phyloP scores from a whole-genome alignment of 805 yeast species.

The Saturnispora sanitii region DNA sequence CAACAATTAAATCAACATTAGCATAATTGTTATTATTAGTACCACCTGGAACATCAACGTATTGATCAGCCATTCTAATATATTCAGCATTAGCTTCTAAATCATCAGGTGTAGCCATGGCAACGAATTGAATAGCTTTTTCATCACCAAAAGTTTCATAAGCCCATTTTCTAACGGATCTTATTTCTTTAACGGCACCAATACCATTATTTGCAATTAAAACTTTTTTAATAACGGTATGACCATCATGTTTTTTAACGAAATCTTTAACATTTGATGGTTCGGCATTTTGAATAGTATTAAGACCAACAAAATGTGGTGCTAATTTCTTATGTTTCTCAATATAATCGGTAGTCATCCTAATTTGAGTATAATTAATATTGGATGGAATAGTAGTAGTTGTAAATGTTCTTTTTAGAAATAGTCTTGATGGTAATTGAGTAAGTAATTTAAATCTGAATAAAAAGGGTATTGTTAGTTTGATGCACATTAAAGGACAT shows the following conservation, averaged over 20 bases:
- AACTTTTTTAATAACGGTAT: slow-evolving; percentile 81
- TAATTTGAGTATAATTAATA: no score
- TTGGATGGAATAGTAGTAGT: no score
- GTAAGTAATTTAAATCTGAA: background rate
- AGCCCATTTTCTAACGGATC: slow-evolving; percentile 98
- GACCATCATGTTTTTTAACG: slow-evolving; percentile 81
- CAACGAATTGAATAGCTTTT: slow-evolving; percentile 85
- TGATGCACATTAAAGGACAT: background rate
- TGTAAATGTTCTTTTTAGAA: no score
- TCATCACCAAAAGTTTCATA: slow-evolving; percentile 98
- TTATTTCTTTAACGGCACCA: slow-evolving; percentile 96
- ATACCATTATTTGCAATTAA: slow-evolving; percentile 98
- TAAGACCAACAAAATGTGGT: slow-evolving; percentile 70
- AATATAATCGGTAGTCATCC: slow-evolving; percentile 7
- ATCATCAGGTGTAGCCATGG: slow-evolving; percentile 99
- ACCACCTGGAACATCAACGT: slow-evolving; percentile 97
- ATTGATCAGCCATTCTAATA: slow-evolving; percentile 98
- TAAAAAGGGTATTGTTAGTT: background rate
- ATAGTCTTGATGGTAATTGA: no score
- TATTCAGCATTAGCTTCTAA: slow-evolving; percentile 94
- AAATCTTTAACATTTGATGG: slow-evolving; percentile 75
- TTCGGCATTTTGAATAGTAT: slow-evolving; percentile 67
- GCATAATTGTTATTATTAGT: slow-evolving; percentile 98
- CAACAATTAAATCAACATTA: slow-evolving; percentile 94
- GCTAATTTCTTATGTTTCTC: slow-evolving; percentile 38